A percentile compares a stretch with the other conserved stretches of the same genome.
phyloP scores from a whole-genome alignment of 2,329 filamentous ascomycete genomes.

The Podosphaera fusca region DNA sequence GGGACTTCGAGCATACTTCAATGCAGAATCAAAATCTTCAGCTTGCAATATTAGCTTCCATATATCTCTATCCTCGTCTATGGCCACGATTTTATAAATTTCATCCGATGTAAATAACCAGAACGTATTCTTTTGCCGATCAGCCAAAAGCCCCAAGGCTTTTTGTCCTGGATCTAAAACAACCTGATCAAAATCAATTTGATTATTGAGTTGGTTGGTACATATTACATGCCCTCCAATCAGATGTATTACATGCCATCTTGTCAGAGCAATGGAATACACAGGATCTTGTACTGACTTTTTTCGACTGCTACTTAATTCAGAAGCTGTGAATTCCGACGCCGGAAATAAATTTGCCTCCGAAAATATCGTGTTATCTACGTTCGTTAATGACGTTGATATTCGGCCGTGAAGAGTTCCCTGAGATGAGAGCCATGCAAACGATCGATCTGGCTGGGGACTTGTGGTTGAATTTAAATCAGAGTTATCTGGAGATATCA shows the following conservation, averaged over 20 bases:
- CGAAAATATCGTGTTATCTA: constrained; percentile 47
- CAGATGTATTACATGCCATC: constrained; percentile 77
- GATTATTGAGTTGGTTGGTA: constrained; percentile 67
- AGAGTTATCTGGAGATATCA: constrained; percentile 51
- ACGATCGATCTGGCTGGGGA: constrained; percentile 42
- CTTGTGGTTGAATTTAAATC: constrained; percentile 32
- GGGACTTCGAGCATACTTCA: constrained; percentile 60
- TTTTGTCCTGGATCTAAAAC: constrained; percentile 61
- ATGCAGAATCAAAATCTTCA: constrained; percentile 70
- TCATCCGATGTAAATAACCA: constrained; percentile 85
- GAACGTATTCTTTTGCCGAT: constrained; percentile 86
- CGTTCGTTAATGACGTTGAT: constrained; percentile 32
- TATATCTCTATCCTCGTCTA: constrained; percentile 74
- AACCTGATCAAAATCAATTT: constrained; percentile 67
- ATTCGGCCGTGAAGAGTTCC: constrained; percentile 77
- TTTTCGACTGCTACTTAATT: constrained; percentile 40
- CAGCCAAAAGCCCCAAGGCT: constrained; percentile 64
- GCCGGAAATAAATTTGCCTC: constrained; percentile 57
- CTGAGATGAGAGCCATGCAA: constrained; percentile 75
- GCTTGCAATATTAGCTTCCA: constrained; percentile 83
- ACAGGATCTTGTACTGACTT: constrained; percentile 49
- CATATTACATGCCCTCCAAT: constrained; percentile 66
- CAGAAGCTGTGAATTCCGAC: constrained; percentile 46
- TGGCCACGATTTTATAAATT: constrained; percentile 81
- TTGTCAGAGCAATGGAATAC: constrained; percentile 61